Conservation (phyloP, 371 early-diverging fungal genomes). For the Circinella minor region DNA sequence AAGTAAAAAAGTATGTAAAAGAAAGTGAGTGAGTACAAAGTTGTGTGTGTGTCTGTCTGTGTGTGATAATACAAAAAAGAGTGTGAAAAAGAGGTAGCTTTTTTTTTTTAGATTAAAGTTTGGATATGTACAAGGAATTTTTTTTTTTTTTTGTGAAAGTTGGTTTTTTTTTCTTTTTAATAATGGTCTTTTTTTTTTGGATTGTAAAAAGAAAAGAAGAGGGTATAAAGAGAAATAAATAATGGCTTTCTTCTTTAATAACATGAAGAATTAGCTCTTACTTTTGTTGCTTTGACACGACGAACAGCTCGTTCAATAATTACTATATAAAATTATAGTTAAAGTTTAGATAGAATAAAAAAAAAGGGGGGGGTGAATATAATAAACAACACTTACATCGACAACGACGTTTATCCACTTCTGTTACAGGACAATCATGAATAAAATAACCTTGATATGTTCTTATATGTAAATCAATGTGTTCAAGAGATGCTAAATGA, state of each 20-base stretch:
- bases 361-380: background rate
- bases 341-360: background rate
- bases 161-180: too few species aligned
- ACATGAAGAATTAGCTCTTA: background rate
- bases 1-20: background rate
- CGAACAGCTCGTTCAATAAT: slow-evolving; percentile 15
- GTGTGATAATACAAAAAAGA: too few species aligned
- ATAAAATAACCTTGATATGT: slow-evolving; percentile 37
- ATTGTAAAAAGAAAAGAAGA: slow-evolving; percentile 5
- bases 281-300: slow-evolving; percentile 1
- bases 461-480: slow-evolving; percentile 35
- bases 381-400: slow-evolving; percentile 25
- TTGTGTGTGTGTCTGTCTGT: background rate
- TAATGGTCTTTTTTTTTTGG: too few species aligned
- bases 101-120: background rate
- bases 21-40: background rate
- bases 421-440: slow-evolving; percentile 45
- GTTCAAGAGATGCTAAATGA: slow-evolving; percentile 27
- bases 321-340: background rate
- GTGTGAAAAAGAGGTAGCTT: too few species aligned
- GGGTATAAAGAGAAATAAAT: background rate
- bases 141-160: too few species aligned
- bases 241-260: background rate
- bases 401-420: slow-evolving; percentile 35
- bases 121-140: too few species aligned